These are phyloP conservation scores for Lactarius hengduanensis DNA, from an alignment of 768 basidiomycete genomes.

Conservation along the genomic window DNA sequence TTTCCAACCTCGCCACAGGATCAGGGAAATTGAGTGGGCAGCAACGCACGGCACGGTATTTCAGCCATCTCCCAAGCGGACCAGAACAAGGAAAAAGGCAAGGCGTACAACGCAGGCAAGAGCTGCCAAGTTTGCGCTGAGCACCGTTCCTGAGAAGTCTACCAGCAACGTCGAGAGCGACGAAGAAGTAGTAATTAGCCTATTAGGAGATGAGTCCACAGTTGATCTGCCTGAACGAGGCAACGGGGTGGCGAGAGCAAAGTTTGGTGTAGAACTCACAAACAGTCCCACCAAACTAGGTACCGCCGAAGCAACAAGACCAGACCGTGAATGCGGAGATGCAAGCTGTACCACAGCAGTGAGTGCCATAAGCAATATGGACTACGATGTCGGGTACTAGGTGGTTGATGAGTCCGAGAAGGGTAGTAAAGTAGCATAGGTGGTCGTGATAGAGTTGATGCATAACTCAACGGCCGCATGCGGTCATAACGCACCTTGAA, in stretches of 20 bases:
- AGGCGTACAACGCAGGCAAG: slow-evolving; percentile 21
- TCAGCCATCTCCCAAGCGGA: slow-evolving; percentile 56
- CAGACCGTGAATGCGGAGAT: slow-evolving; percentile 21
- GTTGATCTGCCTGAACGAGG: slow-evolving; percentile 25
- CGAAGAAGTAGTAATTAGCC: slow-evolving; percentile 27
- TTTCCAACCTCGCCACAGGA: slow-evolving; percentile 44
- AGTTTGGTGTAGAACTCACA: slow-evolving; percentile 25
- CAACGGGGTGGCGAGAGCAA: slow-evolving; percentile 16
- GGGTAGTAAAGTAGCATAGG: background rate
- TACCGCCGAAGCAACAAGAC: background rate
- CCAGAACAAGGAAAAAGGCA: slow-evolving; percentile 38
- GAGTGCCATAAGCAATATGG: slow-evolving; percentile 15
- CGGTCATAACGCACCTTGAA: background rate
- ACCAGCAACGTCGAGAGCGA: slow-evolving; percentile 27
- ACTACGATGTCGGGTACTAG: background rate
- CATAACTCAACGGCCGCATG: background rate
- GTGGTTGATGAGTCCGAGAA: background rate
- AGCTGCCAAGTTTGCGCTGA: slow-evolving; percentile 19
- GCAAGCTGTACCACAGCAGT: slow-evolving; percentile 41
- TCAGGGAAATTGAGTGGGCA: slow-evolving; percentile 80
- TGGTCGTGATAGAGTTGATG: background rate
- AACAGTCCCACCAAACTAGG: slow-evolving; percentile 28
- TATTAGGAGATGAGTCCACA: slow-evolving; percentile 21
- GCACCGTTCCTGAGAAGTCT: slow-evolving; percentile 23
- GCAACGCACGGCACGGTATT: slow-evolving; percentile 61